Evolutionary conservation across 2,329 filamentous ascomycete species (phyloP).

Genomic region (Saccharata proteae): DNA sequence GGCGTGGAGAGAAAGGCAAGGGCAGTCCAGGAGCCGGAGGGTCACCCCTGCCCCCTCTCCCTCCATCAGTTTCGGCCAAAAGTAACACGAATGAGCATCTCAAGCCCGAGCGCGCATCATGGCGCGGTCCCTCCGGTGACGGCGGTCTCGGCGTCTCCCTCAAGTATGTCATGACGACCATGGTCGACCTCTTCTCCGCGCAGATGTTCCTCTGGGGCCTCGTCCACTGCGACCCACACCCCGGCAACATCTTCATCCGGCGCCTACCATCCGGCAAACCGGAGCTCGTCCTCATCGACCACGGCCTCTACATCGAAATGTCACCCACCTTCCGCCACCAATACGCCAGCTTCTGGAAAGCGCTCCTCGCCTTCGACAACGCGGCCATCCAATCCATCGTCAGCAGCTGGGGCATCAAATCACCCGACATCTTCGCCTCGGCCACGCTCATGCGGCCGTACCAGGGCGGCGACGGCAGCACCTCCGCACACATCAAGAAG

Average conservation of each 20-base stretch:
- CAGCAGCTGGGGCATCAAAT: constrained; percentile 72
- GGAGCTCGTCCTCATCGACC: constrained; percentile 91
- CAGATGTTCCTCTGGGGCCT: constrained; percentile 97
- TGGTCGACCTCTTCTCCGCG: constrained; percentile 91
- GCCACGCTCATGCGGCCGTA: constrained; percentile 87
- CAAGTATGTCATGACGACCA: constrained; percentile 87
- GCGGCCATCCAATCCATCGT: constrained; percentile 61
- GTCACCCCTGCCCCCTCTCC: constrained; percentile 27
- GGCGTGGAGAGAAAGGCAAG: constrained; percentile 64
- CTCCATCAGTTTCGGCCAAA: constrained; percentile 8
- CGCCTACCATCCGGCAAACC: constrained; percentile 69
- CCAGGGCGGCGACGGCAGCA: constrained; percentile 64
- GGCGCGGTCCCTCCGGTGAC: constrained; percentile 58
- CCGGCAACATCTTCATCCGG: constrained; percentile 92
- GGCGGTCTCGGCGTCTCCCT: constrained; percentile 76
- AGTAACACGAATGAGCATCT: constrained; percentile 41
- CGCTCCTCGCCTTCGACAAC: constrained; percentile 88
- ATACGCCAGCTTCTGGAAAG: constrained; percentile 87
- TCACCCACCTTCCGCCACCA: constrained; percentile 68
- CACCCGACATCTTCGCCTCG: constrained; percentile 81
- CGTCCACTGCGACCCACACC: constrained; percentile 94
- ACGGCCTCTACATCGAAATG: constrained; percentile 93
- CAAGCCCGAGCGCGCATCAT: constrained; percentile 70
- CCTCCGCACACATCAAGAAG: constrained; percentile 46
- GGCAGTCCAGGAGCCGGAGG: constrained; percentile 71